Base-by-base conservation (phyloP, 805 yeast species). In the Pichia manshurica region DNA sequence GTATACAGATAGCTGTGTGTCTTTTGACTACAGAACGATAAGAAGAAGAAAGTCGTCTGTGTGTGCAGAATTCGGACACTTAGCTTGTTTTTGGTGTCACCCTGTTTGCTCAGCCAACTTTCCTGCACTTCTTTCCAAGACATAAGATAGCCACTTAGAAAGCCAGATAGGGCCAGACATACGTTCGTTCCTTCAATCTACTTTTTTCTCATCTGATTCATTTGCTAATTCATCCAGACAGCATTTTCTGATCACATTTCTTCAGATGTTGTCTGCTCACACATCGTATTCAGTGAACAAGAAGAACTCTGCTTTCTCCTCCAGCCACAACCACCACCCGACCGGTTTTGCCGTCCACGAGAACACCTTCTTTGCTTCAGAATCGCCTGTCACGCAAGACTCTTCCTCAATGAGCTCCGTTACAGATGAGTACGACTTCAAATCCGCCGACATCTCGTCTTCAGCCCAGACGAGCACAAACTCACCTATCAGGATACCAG, bases 381-480 rank as follows among this genome's bases (percentile, higher is more conserved):
- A 43, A 3, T 33, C 51, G 16, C 46, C 48, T 12, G 22, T 13
- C 3, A 45, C 46, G n/a, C 46, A 41, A 15, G 46, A 63, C 45
- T 58, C 67, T 4, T 51, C 52, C 19, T 64, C 70, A 16, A 56
- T 61, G 57, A 62, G 59, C 44, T 61, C 68, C 28, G 56, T 57
- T 3, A 63, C 63, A 25, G 68, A 66, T 51, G 71, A 66, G 33
- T 64, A 58, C 20, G 70, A 66, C 46, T 62, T 62, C 51, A 59
- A 53, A 42, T 48, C 53, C 36, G 43, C 60, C 12, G 68, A 64
- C 41, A 55, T 65, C 21, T 65, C 69, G 0, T 65, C 70, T 10
- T 67, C 71, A 19, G 62, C 67, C 41, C 70, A 66, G 51, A 67
- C 71, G 3, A 64, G 68, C 46, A 61, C 68, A 2, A 53, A 59